Conservation (phyloP, 2,329 filamentous ascomycete species). For the Clonostachys byssicola region DNA sequence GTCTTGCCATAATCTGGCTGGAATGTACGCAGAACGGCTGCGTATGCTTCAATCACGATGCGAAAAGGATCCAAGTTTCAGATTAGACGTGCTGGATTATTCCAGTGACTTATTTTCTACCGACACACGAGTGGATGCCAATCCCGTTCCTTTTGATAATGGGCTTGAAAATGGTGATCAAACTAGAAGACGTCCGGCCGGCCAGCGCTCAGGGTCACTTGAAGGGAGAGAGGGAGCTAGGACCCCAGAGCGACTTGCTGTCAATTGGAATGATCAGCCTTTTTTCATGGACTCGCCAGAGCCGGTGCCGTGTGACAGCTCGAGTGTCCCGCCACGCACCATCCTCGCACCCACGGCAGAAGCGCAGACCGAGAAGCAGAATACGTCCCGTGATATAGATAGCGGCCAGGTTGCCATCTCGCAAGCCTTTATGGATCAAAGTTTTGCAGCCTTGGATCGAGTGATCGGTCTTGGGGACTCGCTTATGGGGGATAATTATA, state of each 20-base stretch:
- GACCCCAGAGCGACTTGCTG: background rate
- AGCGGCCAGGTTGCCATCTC: constrained; percentile 12
- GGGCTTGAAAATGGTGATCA: too few relatives aligned
- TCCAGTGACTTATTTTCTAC: constrained; percentile 1
- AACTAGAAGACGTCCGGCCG: too few relatives aligned
- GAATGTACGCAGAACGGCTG: constrained; percentile 10
- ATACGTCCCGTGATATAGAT: background rate
- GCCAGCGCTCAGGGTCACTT: too few relatives aligned
- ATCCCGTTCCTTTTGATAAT: background rate
- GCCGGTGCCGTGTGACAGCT: background rate
- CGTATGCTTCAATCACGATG: constrained; percentile 7
- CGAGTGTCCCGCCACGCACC: too few relatives aligned
- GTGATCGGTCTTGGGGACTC: constrained; percentile 16
- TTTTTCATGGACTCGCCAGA: background rate
- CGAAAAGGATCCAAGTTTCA: constrained; percentile 4
- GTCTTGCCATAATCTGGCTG: constrained; percentile 7
- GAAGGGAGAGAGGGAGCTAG: too few relatives aligned
- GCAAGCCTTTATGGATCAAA: constrained; percentile 12
- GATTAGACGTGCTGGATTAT: constrained; percentile 10
- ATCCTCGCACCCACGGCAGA: background rate
- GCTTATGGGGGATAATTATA: background rate
- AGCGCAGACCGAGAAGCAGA: too few relatives aligned
- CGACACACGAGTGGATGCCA: background rate
- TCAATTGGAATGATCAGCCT: background rate
- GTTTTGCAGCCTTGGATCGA: constrained; percentile 14